phyloP scores from a whole-genome alignment of 1,284 basidiomycete genomes.

The Microbotryum silenes-acaulis region DNA sequence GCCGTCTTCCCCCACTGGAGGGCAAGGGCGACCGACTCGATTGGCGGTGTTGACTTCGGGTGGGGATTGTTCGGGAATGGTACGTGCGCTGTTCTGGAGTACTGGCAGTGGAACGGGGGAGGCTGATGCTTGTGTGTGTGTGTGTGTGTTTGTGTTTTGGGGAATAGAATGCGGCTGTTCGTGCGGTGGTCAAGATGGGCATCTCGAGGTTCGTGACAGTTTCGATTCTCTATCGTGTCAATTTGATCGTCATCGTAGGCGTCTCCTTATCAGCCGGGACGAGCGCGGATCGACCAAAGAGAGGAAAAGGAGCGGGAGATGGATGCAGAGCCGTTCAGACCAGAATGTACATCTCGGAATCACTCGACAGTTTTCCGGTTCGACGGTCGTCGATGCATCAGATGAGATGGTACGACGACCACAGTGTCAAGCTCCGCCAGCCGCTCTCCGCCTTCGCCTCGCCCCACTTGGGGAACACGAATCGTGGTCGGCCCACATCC shows the following conservation, averaged over 20 bases:
- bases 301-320: constrained; percentile 1
- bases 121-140: too few relatives aligned
- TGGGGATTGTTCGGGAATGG: constrained; percentile 78
- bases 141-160: too few relatives aligned
- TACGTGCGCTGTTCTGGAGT: constrained; percentile 29
- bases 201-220: constrained; percentile 60
- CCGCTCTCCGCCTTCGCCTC: too few relatives aligned
- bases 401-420: too few relatives aligned
- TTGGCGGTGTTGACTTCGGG: constrained; percentile 91
- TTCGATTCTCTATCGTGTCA: too few relatives aligned
- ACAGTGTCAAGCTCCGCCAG: too few relatives aligned
- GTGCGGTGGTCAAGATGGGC: constrained; percentile 78
- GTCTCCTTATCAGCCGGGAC: background rate
- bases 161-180: constrained; percentile 83
- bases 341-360: background rate
- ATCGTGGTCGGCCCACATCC: too few relatives aligned
- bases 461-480: too few relatives aligned
- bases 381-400: too few relatives aligned
- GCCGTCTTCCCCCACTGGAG: too few relatives aligned
- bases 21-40: constrained; percentile 50
- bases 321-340: constrained; percentile 1
- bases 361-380: background rate
- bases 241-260: background rate
- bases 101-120: background rate
- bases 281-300: background rate